phyloP scores from a whole-genome alignment of 1,139 yeast species.

The Saccharomyces uvarum region DNA sequence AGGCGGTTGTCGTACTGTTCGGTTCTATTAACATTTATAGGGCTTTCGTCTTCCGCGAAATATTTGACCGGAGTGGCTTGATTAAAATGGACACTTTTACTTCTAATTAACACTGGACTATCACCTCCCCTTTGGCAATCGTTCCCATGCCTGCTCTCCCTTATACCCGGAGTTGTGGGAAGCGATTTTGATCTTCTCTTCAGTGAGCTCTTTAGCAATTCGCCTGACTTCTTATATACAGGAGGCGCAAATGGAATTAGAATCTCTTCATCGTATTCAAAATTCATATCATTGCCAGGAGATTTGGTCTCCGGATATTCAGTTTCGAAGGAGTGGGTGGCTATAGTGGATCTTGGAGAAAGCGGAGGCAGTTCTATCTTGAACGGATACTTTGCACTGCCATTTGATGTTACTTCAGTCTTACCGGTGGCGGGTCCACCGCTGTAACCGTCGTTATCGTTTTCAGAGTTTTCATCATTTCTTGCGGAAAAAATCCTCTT shows the following conservation, averaged over 20 bases:
- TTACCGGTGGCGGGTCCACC: constrained; percentile 1
- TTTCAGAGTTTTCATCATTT: neutral
- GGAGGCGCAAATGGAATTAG: constrained; percentile 17
- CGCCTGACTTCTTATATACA: constrained; percentile 29
- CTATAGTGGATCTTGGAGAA: neutral
- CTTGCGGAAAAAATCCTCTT: constrained; percentile 10
- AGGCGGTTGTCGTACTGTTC: constrained; percentile 16
- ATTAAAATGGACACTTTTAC: constrained; percentile 31
- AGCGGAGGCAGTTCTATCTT: neutral
- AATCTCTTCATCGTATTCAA: constrained; percentile 9
- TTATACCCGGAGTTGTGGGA: constrained; percentile 24
- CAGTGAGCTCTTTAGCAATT: constrained; percentile 23
- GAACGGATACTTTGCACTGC: neutral
- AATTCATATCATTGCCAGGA: neutral
- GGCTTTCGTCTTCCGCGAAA: constrained; percentile 28
- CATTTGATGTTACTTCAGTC: constrained; percentile 25
- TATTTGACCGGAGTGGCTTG: constrained; percentile 28
- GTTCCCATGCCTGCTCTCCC: constrained; percentile 2
- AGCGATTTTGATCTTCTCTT: constrained; percentile 29
- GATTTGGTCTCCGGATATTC: neutral
- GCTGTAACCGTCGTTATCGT: constrained; percentile 3
- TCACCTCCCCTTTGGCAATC: constrained; percentile 1
- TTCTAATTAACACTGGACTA: constrained; percentile 14
- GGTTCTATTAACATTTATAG: constrained; percentile 22
- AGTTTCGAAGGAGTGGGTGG: neutral